Conservation (phyloP, 495 filamentous ascomycete genomes). For the Hamigera avellanea region DNA sequence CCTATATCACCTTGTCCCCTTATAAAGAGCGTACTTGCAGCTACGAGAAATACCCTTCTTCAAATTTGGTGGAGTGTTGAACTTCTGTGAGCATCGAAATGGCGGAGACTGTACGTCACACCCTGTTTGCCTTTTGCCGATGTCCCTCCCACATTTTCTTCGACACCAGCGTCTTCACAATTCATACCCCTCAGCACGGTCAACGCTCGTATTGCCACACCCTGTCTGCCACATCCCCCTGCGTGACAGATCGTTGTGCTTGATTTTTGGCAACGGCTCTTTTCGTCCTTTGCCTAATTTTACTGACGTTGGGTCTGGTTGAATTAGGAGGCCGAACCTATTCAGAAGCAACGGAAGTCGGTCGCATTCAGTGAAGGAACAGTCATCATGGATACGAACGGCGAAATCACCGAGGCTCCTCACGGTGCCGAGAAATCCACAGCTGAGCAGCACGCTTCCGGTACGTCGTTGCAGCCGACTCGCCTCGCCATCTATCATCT, state of each 20-base stretch:
- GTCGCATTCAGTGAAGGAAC: constrained; percentile 81
- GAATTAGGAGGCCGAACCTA: constrained; percentile 19
- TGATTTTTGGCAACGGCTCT: neutral
- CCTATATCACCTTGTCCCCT: neutral
- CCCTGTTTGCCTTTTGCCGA: constrained; percentile 29
- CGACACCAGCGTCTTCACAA: constrained; percentile 5
- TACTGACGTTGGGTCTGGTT: constrained; percentile 4
- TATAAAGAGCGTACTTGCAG: no score
- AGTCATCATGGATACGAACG: constrained; percentile 75
- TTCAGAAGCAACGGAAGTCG: constrained; percentile 63
- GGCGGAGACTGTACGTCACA: constrained; percentile 44
- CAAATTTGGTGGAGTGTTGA: no score
- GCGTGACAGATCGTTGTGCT: neutral
- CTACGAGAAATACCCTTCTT: no score
- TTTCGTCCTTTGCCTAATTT: constrained; percentile 1
- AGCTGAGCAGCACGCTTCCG: constrained; percentile 54
- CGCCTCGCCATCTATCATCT: neutral
- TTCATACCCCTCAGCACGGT: constrained; percentile 16
- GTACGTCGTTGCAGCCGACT: constrained; percentile 28
- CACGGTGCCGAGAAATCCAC: constrained; percentile 53
- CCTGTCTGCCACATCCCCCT: neutral
- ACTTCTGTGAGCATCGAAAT: constrained; percentile 8
- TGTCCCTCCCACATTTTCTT: constrained; percentile 35
- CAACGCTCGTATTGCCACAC: constrained; percentile 1
- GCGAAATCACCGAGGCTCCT: constrained; percentile 61